Conservation (phyloP, 768 basidiomycete genomes). For the Suillus lakei region DNA sequence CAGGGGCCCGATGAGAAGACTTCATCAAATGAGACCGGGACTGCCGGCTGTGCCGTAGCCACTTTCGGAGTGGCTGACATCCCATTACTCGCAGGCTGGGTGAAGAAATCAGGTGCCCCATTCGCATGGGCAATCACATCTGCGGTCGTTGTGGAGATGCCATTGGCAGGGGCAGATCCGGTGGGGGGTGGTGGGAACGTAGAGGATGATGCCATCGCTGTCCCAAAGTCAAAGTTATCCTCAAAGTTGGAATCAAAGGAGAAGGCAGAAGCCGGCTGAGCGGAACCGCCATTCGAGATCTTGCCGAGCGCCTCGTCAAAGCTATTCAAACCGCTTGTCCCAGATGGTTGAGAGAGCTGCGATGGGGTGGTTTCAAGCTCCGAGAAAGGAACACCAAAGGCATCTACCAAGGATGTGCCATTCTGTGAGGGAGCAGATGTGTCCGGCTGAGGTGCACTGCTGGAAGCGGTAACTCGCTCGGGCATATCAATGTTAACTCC, state of each 20-base stretch:
- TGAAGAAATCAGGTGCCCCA: constrained; percentile 16
- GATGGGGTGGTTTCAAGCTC: constrained; percentile 19
- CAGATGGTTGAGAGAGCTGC: constrained; percentile 23
- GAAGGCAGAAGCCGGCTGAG: constrained; percentile 43
- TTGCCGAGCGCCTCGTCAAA: constrained; percentile 80
- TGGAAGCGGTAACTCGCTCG: constrained; percentile 25
- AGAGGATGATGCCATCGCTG: constrained; percentile 40
- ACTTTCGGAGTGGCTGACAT: constrained; percentile 17
- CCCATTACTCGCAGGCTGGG: constrained; percentile 19
- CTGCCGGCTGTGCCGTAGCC: constrained; percentile 17
- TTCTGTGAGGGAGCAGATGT: constrained; percentile 21
- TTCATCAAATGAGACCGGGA: constrained; percentile 50
- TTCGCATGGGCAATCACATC: constrained; percentile 12
- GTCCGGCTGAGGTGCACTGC: constrained; percentile 21
- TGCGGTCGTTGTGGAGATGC: constrained; percentile 20
- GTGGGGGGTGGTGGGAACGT: constrained; percentile 34
- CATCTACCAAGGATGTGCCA: constrained; percentile 35
- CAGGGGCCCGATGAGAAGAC: constrained; percentile 43
- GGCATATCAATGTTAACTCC: constrained; percentile 36
- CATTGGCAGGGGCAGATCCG: constrained; percentile 29
- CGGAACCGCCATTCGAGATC: constrained; percentile 44
- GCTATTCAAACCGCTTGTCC: constrained; percentile 48
- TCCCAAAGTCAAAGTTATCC: constrained; percentile 66
- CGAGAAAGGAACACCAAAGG: constrained; percentile 42
- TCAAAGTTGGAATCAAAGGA: constrained; percentile 71